Base-by-base conservation (phyloP, 202 grass and related monocot species). In the Brachypodium distachyon region DNA sequence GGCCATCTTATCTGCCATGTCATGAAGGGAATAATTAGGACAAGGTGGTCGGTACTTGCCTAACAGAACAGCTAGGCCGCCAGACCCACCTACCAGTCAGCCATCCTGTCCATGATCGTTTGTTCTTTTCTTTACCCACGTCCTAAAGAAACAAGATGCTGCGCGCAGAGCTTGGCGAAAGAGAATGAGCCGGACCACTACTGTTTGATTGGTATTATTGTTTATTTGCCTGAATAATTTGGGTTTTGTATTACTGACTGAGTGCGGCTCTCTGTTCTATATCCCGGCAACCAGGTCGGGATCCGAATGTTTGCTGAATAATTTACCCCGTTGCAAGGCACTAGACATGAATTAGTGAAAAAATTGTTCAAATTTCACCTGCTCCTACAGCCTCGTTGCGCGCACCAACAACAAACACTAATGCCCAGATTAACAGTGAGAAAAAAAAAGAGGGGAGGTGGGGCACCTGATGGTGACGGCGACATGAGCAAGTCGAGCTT, bases 391-490 rank as follows among this genome's bases (percentile, higher is more conserved):
- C 70, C 70, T 86, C 38, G 62, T 62, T 54, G 53, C 43, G 61
- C 77, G 17, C 65, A 49, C 8, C 29, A 71, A 43, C 26, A 26
- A 48, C 14, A 49, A n/a, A 21, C 59, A 29, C 26, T 13, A 48
- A 69, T 38, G 69, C 8, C 8, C 1, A 55, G 39, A 55, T n/a
- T 8, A 12, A 38, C 12, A 50, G 40, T 18, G 50, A 16, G 44
- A 62, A 6, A 21, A 2, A 14, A 1, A 21, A 1, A 37, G 47
- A 77, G n/a, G 38, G 13, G 41, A 61, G 54, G 74, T 37, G 58
- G 12, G 46, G 22, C 67, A 97, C 94, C 91, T 97, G 74, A 97
- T 94, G 33, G 89, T 92, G 19, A 90, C 94, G 6, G 81, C 86
- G 55, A 91, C 83, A 70, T 93, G 72, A 36, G 74, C 82, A 86